Percentiles rank a stretch among this genome's conserved stretches.
These are phyloP conservation scores for Fusarium sublunatum DNA, from an alignment of 2,329 filamentous ascomycete species.

Conservation along the genomic window DNA sequence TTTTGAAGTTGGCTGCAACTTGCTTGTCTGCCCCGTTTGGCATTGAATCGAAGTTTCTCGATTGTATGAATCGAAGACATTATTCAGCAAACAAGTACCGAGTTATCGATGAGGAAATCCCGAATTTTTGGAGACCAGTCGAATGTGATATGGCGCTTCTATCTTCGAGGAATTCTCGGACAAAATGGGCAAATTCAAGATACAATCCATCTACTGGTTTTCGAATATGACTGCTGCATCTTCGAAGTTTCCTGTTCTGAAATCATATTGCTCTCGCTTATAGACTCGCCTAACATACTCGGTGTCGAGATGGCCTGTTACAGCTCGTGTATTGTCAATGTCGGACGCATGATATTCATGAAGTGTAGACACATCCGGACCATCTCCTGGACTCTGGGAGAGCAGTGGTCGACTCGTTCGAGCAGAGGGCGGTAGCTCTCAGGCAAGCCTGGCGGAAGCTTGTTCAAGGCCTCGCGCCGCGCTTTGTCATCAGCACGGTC, in stretches of 20 bases:
- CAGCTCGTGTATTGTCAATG: not conserved
- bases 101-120: accelerated
- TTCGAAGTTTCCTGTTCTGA: constrained; percentile 9
- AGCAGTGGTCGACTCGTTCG: not conserved
- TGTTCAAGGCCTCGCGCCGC: constrained; percentile 13
- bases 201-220: not conserved
- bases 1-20: not conserved
- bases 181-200: constrained; percentile 35
- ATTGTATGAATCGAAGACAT: constrained; percentile 19
- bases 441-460: constrained; percentile 1
- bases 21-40: not conserved
- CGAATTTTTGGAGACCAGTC: not conserved
- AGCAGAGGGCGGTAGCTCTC: constrained; percentile 29
- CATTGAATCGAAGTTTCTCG: constrained; percentile 6
- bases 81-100: not conserved
- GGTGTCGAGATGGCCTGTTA: constrained; percentile 14
- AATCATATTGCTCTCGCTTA: constrained; percentile 3
- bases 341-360: accelerated
- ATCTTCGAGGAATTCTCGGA: constrained; percentile 23
- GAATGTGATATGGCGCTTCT: not conserved
- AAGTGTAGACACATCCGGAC: constrained; percentile 22
- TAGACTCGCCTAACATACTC: accelerated
- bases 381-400: not conserved
- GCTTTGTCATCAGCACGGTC: constrained; percentile 16
- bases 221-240: constrained; percentile 26